Evolutionary conservation across 495 filamentous ascomycete genomes (phyloP).

Genomic region (Podospora sp.): DNA sequence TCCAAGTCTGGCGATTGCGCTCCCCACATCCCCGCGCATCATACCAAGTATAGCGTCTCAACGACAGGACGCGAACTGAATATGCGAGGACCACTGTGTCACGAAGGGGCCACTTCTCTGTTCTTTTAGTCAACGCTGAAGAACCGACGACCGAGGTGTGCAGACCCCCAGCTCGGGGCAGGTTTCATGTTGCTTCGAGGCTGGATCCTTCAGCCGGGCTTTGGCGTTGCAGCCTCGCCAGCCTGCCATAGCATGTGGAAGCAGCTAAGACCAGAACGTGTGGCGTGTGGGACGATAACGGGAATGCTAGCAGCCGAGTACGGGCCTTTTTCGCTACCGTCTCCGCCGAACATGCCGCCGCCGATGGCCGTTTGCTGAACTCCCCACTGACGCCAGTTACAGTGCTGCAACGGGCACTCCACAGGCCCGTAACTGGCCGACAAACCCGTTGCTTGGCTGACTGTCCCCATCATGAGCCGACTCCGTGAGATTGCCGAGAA

Average conservation of each 20-base stretch:
- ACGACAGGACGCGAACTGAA: background rate
- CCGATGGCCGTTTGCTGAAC: constrained; percentile 1
- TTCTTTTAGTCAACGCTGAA: background rate
- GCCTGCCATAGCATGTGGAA: too few relatives aligned
- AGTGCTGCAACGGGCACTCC: constrained; percentile 4
- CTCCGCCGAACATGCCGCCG: background rate
- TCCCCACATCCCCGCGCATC: background rate
- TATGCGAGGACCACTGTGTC: background rate
- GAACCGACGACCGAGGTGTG: background rate
- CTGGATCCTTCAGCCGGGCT: background rate
- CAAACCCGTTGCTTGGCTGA: constrained; percentile 6
- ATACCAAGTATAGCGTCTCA: background rate
- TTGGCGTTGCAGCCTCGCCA: background rate
- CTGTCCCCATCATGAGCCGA: constrained; percentile 5
- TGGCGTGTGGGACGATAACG: background rate
- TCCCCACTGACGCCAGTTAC: constrained; percentile 4
- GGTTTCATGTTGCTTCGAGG: background rate
- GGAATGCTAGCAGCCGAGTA: constrained; percentile 10
- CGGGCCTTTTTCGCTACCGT: background rate
- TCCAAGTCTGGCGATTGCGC: background rate
- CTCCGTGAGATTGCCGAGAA: constrained; percentile 17
- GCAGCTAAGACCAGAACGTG: background rate
- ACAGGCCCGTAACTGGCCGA: background rate
- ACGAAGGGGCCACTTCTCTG: background rate
- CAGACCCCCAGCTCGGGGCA: background rate